phyloP scores from a whole-genome alignment of 306 rosid genomes.

The Casuarina glauca region DNA sequence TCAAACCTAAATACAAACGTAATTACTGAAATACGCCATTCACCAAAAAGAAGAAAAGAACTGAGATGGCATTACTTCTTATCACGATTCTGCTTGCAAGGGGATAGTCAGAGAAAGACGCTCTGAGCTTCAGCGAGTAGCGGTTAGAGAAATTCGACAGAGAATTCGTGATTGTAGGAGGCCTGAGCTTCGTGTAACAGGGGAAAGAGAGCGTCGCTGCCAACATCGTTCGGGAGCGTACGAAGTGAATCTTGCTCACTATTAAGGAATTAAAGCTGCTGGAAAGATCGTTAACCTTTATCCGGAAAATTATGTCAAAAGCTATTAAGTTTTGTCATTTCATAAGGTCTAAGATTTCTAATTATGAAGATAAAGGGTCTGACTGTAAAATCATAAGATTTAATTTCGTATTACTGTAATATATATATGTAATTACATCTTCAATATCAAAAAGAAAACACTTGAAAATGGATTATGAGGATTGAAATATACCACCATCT shows the following conservation, averaged over 20 bases:
- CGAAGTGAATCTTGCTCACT: neutral
- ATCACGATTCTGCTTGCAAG: constrained; percentile 79
- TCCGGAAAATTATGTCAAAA: too few species aligned
- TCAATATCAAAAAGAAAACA: too few species aligned
- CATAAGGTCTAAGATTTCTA: too few species aligned
- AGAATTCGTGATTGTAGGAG: neutral
- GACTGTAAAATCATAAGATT: too few species aligned
- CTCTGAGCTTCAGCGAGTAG: constrained; percentile 42
- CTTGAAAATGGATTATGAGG: too few species aligned
- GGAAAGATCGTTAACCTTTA: neutral
- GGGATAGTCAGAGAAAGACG: constrained; percentile 62
- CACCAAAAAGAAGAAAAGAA: neutral
- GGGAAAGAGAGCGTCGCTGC: constrained; percentile 35
- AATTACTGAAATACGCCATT: neutral
- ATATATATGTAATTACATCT: too few species aligned
- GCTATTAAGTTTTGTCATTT: too few species aligned
- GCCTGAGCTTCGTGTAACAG: constrained; percentile 16
- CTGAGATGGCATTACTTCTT: constrained; percentile 42
- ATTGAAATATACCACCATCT: too few species aligned
- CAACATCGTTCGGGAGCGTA: neutral
- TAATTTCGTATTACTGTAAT: too few species aligned
- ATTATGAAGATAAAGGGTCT: too few species aligned
- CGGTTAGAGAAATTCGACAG: neutral
- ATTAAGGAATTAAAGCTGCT: neutral
- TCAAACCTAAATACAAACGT: neutral